Evolutionary conservation across 2,329 filamentous ascomycete species (phyloP), one percentile per base, ranked within the genome.

Genomic region (Aspergillus costaricaensis): DNA sequence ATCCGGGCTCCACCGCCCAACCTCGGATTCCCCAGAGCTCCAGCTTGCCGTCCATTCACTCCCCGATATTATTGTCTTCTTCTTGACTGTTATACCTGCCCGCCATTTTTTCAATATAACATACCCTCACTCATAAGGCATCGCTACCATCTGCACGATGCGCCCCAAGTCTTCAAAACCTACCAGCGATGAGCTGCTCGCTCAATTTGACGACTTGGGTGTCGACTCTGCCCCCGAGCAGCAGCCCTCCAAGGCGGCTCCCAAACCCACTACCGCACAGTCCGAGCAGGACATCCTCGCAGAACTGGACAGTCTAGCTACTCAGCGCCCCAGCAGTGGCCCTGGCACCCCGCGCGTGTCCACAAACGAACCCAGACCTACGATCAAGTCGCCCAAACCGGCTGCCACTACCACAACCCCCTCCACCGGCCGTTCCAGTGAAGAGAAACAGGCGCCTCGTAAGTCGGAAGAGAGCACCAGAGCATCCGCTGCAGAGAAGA

Each of bases 291-390:
- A 96, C 74, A 87, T 94, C 60, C 85, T 98, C 41, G 92, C 92
- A 63, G 93, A 97, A 69, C 86, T 98, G 62, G 91, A 96, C 75
- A 88, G 88, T 68, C 86, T 96, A 47, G 91, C 87, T 69, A 83
- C 86, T 57, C 87, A 91, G 74, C 82, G 88, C 71, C 85, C 91
- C 32, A 72, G 81, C 63, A 88, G 88, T 65, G 88, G 93, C 51
- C 91, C 94, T 15, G 89, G 91, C 70, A 98, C 94, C 1, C 95
- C 94, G 41, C 90, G 91, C 67, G 76, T 82, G 60, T 82, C 80
- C 60, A 80, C 80, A 49, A 81, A 79, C 68, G 72, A 74, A 57
- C 72, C 63, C 65, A 77, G 63, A 67, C 87, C 72, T 85, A 67
- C 86, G 83, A 62, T 76, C 80, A 58, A 82, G 32, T 82, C 82